These are phyloP conservation scores for Herpetospermum pedunculosum DNA, from an alignment of 306 rosid genomes.

Conservation along the genomic window DNA sequence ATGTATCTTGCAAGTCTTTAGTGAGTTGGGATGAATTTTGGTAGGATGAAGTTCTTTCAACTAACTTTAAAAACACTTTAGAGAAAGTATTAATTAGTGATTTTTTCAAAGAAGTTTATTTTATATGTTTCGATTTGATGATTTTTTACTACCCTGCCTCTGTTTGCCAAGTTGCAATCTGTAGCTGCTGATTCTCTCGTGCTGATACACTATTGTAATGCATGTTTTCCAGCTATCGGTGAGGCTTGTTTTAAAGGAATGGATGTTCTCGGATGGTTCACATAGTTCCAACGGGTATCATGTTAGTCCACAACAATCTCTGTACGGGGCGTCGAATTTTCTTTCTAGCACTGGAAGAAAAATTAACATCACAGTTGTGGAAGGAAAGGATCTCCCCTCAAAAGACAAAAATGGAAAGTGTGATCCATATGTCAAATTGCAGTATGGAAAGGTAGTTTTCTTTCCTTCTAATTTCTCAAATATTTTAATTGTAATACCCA, in stretches of 20 bases:
- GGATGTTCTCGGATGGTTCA: constrained; percentile 92
- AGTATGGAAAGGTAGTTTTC: constrained; percentile 69
- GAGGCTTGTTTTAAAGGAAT: constrained; percentile 69
- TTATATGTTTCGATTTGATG: neutral
- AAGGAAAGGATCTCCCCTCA: constrained; percentile 60
- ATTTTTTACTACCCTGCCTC: neutral
- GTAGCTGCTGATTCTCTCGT: neutral
- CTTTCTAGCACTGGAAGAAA: constrained; percentile 73
- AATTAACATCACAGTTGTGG: constrained; percentile 53
- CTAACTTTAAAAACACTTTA: neutral
- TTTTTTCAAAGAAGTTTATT: neutral
- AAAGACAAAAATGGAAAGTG: constrained; percentile 69
- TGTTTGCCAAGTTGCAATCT: neutral
- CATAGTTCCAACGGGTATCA: constrained; percentile 41
- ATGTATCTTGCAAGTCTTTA: neutral
- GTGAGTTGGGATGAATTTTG: neutral
- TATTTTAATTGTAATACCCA: neutral
- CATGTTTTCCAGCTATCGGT: constrained; percentile 53
- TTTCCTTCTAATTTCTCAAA: neutral
- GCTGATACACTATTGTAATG: neutral
- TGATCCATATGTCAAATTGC: constrained; percentile 66
- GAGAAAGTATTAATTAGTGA: neutral
- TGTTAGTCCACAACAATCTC: constrained; percentile 32
- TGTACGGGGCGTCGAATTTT: constrained; percentile 55
- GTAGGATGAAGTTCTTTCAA: neutral